Evolutionary conservation across 202 grass and related monocot species (phyloP), one percentile per base, ranked within the genome.

Genomic region (Hordeum pubiflorum): DNA sequence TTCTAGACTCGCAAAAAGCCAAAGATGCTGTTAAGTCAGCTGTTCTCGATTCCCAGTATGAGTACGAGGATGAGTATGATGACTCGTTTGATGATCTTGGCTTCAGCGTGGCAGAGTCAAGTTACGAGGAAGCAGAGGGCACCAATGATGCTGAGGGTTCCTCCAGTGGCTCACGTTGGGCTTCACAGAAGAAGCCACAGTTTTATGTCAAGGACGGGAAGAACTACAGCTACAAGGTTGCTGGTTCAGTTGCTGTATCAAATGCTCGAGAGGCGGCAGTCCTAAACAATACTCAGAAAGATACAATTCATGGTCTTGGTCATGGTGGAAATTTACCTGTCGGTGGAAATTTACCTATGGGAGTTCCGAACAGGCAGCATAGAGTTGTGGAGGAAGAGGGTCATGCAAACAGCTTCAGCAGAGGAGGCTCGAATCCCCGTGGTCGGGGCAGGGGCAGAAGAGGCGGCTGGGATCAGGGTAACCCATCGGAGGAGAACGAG

Each of bases 41-140:
- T 68, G 83, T 95, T 31, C 89, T 98, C 24, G 82, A 91, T 60
- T 84, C 88, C 56, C 85, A 93, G 52, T 89, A 89, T 83, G 94
- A 97, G 75, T 93, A 94, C 81, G 91, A 91, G 15, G 94, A 97
- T 32, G 91, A 97, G 36, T 97, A 98, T 64, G 96, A 98, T 81
- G 92, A 98, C 86, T 98, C 96, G 3, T 98, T 98, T 75, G 96
- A 98, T 82, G 96, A 98, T 81, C 86, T 98, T 59, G 94, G 94
- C 69, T 91, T 97, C 70, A 97, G 82, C 69, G 75, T 94, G 63
- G 91, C 87, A 29, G 94, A 92, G 81, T 92, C 94, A 69, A 90
- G 82, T 84, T 91, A 91, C 62, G 96, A 95, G 69, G 92, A 95
- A 77, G 74, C 80, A 27, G 94, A 97, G 54, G 74, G 66, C 60